A percentile compares a stretch with the other conserved stretches of the same genome.
Evolutionary conservation across 2,329 filamentous ascomycete genomes (phyloP).

Genomic region (Microcyclospora tardicrescens): DNA sequence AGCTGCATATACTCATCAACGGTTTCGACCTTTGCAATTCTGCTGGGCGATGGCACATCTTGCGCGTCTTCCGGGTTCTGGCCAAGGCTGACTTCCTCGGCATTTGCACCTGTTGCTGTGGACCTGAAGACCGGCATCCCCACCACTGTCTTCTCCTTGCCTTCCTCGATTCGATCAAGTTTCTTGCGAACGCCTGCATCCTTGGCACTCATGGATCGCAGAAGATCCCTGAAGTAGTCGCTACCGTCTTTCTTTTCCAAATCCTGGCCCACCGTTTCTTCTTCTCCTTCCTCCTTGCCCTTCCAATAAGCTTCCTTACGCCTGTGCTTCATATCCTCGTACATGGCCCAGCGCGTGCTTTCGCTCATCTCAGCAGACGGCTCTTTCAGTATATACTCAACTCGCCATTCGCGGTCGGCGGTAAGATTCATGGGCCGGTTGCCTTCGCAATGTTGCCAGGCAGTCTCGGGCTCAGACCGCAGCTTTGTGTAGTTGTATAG

Average conservation of each 20-base stretch:
- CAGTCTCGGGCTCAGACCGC: slow-evolving; percentile 57
- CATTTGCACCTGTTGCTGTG: neutral
- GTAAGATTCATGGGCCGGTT: slow-evolving; percentile 44
- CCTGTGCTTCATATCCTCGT: slow-evolving; percentile 43
- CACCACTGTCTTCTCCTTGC: slow-evolving; percentile 26
- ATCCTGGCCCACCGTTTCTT: slow-evolving; percentile 14
- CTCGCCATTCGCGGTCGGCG: slow-evolving; percentile 45
- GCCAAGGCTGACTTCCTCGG: neutral
- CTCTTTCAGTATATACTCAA: slow-evolving; percentile 69
- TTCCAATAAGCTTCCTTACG: slow-evolving; percentile 36
- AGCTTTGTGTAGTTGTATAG: slow-evolving; percentile 8
- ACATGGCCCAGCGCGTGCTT: slow-evolving; percentile 36
- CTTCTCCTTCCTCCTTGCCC: slow-evolving; percentile 30
- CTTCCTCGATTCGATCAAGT: slow-evolving; percentile 44
- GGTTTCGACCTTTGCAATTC: slow-evolving; percentile 6
- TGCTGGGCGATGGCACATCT: slow-evolving; percentile 1
- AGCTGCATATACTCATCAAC: slow-evolving; percentile 20
- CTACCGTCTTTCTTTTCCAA: slow-evolving; percentile 29
- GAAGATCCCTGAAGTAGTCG: slow-evolving; percentile 27
- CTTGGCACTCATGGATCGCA: slow-evolving; percentile 36
- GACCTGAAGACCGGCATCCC: slow-evolving; percentile 8
- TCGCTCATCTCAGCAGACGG: slow-evolving; percentile 29
- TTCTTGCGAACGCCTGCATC: slow-evolving; percentile 48
- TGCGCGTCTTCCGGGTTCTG: neutral
- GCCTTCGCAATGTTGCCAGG: slow-evolving; percentile 32